These are phyloP conservation scores for Lotus japonicus DNA, from an alignment of 306 rosid genomes.

Conservation along the genomic window DNA sequence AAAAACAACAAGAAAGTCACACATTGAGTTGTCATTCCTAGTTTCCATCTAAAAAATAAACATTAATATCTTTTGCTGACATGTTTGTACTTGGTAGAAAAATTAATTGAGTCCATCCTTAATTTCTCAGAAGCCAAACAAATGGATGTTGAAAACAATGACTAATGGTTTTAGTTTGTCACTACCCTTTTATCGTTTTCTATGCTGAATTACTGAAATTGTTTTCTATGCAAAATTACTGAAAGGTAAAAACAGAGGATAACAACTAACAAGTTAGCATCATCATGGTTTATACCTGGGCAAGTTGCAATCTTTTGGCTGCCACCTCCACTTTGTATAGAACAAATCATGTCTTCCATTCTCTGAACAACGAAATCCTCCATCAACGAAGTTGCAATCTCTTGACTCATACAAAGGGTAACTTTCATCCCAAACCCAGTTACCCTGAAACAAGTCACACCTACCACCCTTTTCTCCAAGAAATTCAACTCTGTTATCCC, in stretches of 20 bases:
- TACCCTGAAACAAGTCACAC: conserved; percentile 81
- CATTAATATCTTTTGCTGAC: background rate
- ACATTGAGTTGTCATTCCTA: background rate
- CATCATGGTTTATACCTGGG: conserved; percentile 49
- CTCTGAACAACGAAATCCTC: conserved; percentile 73
- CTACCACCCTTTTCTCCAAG: conserved; percentile 31
- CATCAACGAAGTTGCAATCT: conserved; percentile 60
- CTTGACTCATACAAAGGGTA: conserved; percentile 69
- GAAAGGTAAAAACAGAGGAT: too few relatives aligned
- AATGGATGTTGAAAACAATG: background rate
- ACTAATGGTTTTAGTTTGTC: background rate
- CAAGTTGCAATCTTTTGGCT: conserved; percentile 73
- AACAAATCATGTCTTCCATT: conserved; percentile 87
- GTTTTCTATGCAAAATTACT: background rate
- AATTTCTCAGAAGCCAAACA: background rate
- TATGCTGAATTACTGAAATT: too few relatives aligned
- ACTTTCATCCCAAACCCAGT: conserved; percentile 85
- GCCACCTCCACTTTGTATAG: conserved; percentile 97
- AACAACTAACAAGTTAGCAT: too few relatives aligned
- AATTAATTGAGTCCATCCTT: background rate
- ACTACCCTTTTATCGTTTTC: background rate
- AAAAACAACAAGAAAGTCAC: background rate
- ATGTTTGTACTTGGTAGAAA: background rate
- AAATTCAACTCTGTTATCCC: conserved; percentile 44
- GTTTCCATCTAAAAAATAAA: too few relatives aligned